Base-by-base conservation (phyloP, 2,329 filamentous ascomycete species). In the Ustulina deusta region DNA sequence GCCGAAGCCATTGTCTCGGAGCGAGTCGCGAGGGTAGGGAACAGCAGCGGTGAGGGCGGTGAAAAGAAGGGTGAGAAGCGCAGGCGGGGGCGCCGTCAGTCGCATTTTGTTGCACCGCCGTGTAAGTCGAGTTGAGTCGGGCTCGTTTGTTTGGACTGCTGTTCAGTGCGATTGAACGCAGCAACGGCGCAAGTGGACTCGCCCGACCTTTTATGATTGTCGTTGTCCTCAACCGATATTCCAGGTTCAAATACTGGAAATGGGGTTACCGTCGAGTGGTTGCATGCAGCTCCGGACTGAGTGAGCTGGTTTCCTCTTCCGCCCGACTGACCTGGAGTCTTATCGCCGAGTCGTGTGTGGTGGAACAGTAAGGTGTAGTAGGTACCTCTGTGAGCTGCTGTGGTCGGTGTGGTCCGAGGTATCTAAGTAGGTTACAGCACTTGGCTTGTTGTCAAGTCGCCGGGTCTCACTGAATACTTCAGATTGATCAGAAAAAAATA, bases 1-100 rank as follows among this genome's bases (percentile, higher is more conserved):
- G 63, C 83, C 83, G 73, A 81, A 83, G 71, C 85, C 86, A 34
- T 72, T 65, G 73, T 83, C 83, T 73, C 84, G 82, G 34, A 85
- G 75, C 66, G 81, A 79, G 71, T 87, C 83, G 74, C 80, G 82
- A 48, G 85, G 85, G 65, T 82, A 85, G 0, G 87, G 87, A 27
- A 79, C 76, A 20, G 86, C 86, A 70, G 76, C 74, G 74, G 74
- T 68, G 72, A 78, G 73, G 67, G 76, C 76, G 29, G 79, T 74
- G 71, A 84, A 74, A 69, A 84, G 75, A 69, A 85, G 73, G 69
- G 83, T 74, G 65, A 81, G 72, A 36, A 80, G 69, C 56, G 72
- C 68, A 56, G 74, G 69, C 63, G 74, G 73, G 61, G 71, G 64
- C 64, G 59, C 63, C 66, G 73, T 75, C 63, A 73, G 69, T 72